Conservation (phyloP, 139 green algal species). For the Pseudopediastrum boryanum region DNA sequence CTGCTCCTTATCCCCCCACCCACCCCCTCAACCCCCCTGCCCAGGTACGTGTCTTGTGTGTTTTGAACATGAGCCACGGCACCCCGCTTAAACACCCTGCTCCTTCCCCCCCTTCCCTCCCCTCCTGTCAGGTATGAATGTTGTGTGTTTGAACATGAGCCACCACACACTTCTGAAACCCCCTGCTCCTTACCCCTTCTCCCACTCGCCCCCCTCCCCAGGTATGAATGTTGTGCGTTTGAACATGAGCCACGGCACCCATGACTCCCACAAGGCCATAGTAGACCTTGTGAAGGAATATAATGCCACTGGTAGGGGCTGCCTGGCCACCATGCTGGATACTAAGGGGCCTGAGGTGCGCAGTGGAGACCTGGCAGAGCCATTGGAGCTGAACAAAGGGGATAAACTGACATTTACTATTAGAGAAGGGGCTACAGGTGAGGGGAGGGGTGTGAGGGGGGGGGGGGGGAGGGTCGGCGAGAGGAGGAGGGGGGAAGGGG, state of each 20-base stretch:
- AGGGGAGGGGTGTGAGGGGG: no score
- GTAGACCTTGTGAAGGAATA: conserved; percentile 72
- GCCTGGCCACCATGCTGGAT: conserved; percentile 81
- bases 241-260: conserved; percentile 86
- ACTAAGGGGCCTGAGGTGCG: conserved; percentile 87
- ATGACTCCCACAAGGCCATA: conserved; percentile 74
- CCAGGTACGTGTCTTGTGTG: no score
- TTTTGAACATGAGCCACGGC: no score
- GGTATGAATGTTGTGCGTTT: conserved; percentile 79
- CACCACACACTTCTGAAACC: no score
- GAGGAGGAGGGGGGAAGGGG: no score
- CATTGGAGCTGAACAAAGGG: conserved; percentile 67
- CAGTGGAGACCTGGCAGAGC: conserved; percentile 73
- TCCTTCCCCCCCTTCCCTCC: no score
- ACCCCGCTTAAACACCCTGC: no score
- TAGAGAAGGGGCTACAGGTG: conserved; percentile 62
- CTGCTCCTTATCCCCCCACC: no score
- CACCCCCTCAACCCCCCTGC: no score
- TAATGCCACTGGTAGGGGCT: conserved; percentile 63
- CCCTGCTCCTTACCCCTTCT: neutral
- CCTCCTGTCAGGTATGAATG: no score
- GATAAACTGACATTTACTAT: conserved; percentile 76
- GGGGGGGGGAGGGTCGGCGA: no score
- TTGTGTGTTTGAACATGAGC: no score
- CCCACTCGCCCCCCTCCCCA: neutral